Evolutionary conservation across 495 filamentous ascomycete genomes (phyloP).

Genomic region (Alectoria sarmentosa): DNA sequence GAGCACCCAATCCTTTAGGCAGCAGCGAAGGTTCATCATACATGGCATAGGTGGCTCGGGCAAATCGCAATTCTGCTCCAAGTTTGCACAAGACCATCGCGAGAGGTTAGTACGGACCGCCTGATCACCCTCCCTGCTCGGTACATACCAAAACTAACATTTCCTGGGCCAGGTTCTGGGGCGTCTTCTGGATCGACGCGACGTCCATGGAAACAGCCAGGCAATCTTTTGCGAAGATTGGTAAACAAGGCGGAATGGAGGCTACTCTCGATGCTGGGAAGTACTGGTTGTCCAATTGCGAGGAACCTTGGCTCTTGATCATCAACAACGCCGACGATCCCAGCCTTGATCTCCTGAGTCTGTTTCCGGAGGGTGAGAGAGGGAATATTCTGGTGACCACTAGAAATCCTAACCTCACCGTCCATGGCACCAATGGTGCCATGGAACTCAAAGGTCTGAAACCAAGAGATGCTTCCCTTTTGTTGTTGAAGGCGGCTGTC

Average conservation of each 20-base stretch:
- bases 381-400: conserved; percentile 35
- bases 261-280: conserved; percentile 22
- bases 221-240: conserved; percentile 23
- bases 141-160: not conserved
- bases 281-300: conserved; percentile 24
- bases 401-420: conserved; percentile 27
- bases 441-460: conserved; percentile 27
- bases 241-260: conserved; percentile 21
- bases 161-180: conserved; percentile 25
- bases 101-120: conserved; percentile 19
- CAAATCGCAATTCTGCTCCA: conserved; percentile 34
- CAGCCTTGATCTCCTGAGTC: conserved; percentile 21
- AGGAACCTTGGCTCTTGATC: conserved; percentile 32
- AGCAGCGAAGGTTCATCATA: conserved; percentile 31
- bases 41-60: conserved; percentile 35
- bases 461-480: conserved; percentile 25
- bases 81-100: conserved; percentile 33
- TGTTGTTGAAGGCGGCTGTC: conserved; percentile 29
- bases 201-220: conserved; percentile 19
- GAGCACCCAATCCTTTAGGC: not conserved
- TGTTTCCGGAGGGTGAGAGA: conserved; percentile 30
- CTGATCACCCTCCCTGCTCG: too few relatives aligned
- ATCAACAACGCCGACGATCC: conserved; percentile 39
- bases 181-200: conserved; percentile 30
- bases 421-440: conserved; percentile 26